phyloP scores from a whole-genome alignment of 805 yeast species.

The Spathaspora arborariae region DNA sequence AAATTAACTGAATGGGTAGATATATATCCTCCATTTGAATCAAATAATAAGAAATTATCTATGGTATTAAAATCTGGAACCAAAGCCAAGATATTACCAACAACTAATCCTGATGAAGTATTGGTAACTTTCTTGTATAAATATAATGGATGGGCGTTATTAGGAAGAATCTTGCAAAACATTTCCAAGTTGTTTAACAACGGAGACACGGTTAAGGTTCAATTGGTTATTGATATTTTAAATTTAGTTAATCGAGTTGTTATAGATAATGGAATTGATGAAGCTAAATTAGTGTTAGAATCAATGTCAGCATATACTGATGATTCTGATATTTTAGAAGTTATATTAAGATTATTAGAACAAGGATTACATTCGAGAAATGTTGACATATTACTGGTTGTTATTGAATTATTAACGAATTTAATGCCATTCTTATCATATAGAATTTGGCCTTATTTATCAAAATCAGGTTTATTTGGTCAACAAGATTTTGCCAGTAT shows the following conservation, averaged over 20 bases:
- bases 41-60: constrained; percentile 39
- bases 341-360: constrained; percentile 64
- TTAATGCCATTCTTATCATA: constrained; percentile 50
- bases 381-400: constrained; percentile 39
- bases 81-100: constrained; percentile 65
- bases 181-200: constrained; percentile 39
- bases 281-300: constrained; percentile 26
- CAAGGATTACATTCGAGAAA: constrained; percentile 58
- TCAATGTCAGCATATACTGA: constrained; percentile 46
- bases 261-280: constrained; percentile 29
- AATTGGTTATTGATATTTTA: constrained; percentile 45
- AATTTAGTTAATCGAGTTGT: constrained; percentile 48
- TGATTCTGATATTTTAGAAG: constrained; percentile 57
- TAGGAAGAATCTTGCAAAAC: constrained; percentile 77
- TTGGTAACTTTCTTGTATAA: constrained; percentile 65
- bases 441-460: constrained; percentile 76
- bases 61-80: constrained; percentile 49
- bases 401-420: constrained; percentile 48
- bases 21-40: constrained; percentile 56
- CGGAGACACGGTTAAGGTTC: constrained; percentile 34
- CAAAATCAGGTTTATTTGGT: constrained; percentile 59
- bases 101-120: constrained; percentile 28
- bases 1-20: constrained; percentile 45
- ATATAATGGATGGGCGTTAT: constrained; percentile 82
- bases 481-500: constrained; percentile 62